Base-by-base conservation (phyloP, 495 filamentous ascomycete species). In the Arthonia radiata region DNA sequence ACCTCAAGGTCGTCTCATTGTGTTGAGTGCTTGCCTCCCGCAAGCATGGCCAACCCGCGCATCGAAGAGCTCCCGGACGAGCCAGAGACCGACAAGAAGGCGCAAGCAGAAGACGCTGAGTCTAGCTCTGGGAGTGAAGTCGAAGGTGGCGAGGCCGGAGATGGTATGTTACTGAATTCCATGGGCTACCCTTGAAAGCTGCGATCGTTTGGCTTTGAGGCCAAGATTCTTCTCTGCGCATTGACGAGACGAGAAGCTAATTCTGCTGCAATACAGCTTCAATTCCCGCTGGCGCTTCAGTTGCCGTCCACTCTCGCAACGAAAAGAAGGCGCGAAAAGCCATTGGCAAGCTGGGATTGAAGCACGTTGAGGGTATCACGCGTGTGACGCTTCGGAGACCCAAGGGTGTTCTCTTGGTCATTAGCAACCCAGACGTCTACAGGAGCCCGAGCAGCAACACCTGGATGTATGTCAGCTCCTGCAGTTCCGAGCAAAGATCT, bases 271-370 rank as follows among this genome's bases (percentile, higher is more conserved):
- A 22, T 11, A 11, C 19, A 22, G 11, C 11, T 7, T 6, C 19
- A 47, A 69, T 90, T 42, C 80, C 82, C 44, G 73, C 67, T 29
- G 83, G 83, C 44, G 77, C 79, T 37, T 61, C 67, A 24, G 74
- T 91, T 48, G 67, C 78, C 31, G 71, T 94, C 40, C 83, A 94
- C 64, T 90, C 77, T 41, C 78, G 86, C 51, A 90, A 90, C 59
- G 89, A 99, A 72, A 99, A 99, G 73, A 99, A 94, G 66, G 89
- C 89, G 30, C 67, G 89, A 48, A 94, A 94, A 62, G 77, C 79
- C 44, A 91, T 97, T 51, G 76, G 76, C 42, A 99, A 99, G 70
- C 64, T 94, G 43, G 83, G 90, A 42, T 59, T 99, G 47, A 89
- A 81, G 61, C 80, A 82, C 41, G 74, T 99, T 37, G 71, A 74